Conservation (phyloP, 2,329 filamentous ascomycete genomes). For the Pseudonectria buxi region DNA sequence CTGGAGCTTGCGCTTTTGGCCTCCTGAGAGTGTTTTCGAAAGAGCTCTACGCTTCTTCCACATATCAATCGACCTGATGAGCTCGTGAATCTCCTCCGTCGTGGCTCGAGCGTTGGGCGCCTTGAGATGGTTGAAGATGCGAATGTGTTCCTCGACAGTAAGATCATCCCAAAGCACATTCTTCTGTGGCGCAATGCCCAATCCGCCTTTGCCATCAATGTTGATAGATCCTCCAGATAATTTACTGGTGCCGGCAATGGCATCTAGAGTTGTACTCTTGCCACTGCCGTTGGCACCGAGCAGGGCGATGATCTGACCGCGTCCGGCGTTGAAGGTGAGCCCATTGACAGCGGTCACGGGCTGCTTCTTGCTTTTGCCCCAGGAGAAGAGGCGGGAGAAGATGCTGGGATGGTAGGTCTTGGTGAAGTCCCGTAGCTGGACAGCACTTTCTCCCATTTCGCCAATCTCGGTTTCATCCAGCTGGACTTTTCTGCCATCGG, state of each 20-base stretch:
- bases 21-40: conserved; percentile 75
- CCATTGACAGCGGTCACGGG: conserved; percentile 73
- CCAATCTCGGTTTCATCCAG: conserved; percentile 23
- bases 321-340: conserved; percentile 62
- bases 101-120: conserved; percentile 49
- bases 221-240: conserved; percentile 70
- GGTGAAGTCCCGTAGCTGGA: conserved; percentile 65
- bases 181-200: conserved; percentile 86
- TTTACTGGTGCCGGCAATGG: conserved; percentile 74
- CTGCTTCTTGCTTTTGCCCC: conserved; percentile 37
- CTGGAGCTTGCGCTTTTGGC: conserved; percentile 88
- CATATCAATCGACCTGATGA: conserved; percentile 69
- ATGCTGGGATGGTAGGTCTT: conserved; percentile 69
- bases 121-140: conserved; percentile 79
- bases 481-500: conserved; percentile 49
- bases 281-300: conserved; percentile 86
- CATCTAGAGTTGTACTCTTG: conserved; percentile 84
- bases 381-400: conserved; percentile 47
- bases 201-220: conserved; percentile 68
- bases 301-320: conserved; percentile 78
- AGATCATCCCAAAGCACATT: conserved; percentile 91
- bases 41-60: conserved; percentile 64
- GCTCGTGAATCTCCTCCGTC: conserved; percentile 51
- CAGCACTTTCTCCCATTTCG: conserved; percentile 41
- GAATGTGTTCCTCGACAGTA: conserved; percentile 77